Conservation (phyloP, 1,284 basidiomycete genomes). For the Tranzscheliella williamsii region DNA sequence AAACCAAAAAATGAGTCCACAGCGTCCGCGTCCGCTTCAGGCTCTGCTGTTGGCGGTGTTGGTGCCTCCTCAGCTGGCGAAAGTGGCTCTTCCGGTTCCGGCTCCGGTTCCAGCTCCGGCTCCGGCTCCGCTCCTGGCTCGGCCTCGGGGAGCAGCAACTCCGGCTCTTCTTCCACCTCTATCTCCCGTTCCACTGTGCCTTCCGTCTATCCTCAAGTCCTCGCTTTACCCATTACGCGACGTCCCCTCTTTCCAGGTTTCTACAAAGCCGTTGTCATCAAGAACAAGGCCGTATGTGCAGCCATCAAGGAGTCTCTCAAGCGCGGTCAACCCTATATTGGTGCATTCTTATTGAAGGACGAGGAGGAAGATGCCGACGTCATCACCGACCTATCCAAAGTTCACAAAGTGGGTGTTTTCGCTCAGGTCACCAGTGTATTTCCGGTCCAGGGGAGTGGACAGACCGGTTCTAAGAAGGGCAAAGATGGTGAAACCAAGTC, state of each 20-base stretch:
- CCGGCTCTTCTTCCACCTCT: slow-evolving; percentile 35
- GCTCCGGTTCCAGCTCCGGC: slow-evolving; percentile 7
- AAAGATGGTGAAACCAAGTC: slow-evolving; percentile 72
- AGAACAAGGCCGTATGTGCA: slow-evolving; percentile 77
- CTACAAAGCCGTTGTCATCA: slow-evolving; percentile 67
- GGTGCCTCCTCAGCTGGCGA: slow-evolving; percentile 9
- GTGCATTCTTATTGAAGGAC: slow-evolving; percentile 95
- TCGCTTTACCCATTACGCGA: slow-evolving; percentile 92
- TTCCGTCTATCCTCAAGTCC: slow-evolving; percentile 81
- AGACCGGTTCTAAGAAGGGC: slow-evolving; percentile 61
- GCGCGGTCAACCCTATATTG: slow-evolving; percentile 94
- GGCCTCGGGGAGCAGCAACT: slow-evolving; percentile 4
- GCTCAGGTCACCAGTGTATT: slow-evolving; percentile 97
- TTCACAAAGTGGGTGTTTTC: slow-evolving; percentile 93
- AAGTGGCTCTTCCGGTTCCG: slow-evolving; percentile 7
- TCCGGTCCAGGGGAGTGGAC: slow-evolving; percentile 56
- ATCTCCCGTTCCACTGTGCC: slow-evolving; percentile 53
- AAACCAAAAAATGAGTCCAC: slow-evolving; percentile 19
- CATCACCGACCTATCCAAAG: slow-evolving; percentile 83
- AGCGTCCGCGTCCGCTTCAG: slow-evolving; percentile 9
- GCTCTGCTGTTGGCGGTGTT: slow-evolving; percentile 11
- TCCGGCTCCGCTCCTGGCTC: slow-evolving; percentile 8
- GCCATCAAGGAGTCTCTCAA: slow-evolving; percentile 96
- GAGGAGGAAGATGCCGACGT: slow-evolving; percentile 90
- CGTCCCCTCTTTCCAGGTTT: slow-evolving; percentile 96